A percentile compares a stretch with the other conserved stretches of the same genome.
These are phyloP conservation scores for Zygoascus biomembranicola DNA, from an alignment of 805 yeast species.

Conservation along the genomic window DNA sequence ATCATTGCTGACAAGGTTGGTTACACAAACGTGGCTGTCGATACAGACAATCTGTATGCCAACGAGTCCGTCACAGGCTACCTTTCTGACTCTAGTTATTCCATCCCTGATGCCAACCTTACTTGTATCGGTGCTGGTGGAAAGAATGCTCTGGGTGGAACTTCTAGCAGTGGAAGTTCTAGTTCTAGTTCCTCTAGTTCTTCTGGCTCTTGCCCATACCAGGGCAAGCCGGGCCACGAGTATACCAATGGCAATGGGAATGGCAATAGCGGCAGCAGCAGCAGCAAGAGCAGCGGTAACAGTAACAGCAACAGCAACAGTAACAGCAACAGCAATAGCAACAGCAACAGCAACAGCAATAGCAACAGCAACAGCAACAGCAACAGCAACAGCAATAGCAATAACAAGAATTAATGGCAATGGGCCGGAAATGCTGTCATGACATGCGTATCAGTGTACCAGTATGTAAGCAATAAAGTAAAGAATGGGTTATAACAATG, in stretches of 20 bases:
- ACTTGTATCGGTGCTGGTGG: constrained; percentile 13
- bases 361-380: no score
- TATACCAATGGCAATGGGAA: not conserved
- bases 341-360: not conserved
- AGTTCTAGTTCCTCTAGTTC: not conserved
- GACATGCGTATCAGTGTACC: no score
- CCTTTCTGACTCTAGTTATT: constrained; percentile 1
- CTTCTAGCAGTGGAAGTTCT: not conserved
- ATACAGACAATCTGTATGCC: constrained; percentile 8
- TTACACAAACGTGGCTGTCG: constrained; percentile 11
- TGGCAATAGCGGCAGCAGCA: not conserved
- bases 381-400: not conserved
- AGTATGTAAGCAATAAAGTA: no score
- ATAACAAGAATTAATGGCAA: no score
- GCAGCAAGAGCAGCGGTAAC: not conserved
- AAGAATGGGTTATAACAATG: no score
- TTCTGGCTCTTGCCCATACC: not conserved
- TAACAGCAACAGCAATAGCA: not conserved
- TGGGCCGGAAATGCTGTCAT: no score
- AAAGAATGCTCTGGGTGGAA: not conserved
- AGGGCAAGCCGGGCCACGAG: not conserved
- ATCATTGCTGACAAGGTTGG: constrained; percentile 32
- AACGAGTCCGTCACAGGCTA: constrained; percentile 11
- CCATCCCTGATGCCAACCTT: constrained; percentile 9
- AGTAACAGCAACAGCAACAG: not conserved